phyloP scores from a whole-genome alignment of 208 protist genomes.

The Leishmania lainsoni region DNA sequence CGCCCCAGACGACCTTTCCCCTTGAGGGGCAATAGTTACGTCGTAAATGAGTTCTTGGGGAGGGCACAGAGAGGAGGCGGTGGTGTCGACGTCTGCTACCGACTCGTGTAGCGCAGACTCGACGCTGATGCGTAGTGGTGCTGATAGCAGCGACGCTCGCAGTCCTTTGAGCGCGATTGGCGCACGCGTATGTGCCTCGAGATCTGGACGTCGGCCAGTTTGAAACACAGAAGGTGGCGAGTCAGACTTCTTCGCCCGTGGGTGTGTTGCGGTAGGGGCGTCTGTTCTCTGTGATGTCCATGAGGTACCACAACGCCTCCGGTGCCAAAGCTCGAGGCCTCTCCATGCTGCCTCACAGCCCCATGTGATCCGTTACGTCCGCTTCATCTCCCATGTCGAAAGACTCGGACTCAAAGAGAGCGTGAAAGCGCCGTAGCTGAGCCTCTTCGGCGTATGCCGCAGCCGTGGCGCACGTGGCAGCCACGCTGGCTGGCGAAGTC shows the following conservation, averaged over 20 bases:
- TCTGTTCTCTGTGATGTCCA: slow-evolving; percentile 11
- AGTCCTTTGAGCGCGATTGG: neutral
- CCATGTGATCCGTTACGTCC: neutral
- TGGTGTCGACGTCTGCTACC: neutral
- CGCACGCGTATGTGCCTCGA: neutral
- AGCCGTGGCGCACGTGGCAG: slow-evolving; percentile 8
- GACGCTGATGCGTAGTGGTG: neutral
- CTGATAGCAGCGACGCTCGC: neutral
- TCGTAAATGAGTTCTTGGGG: slow-evolving; percentile 17
- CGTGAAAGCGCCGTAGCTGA: slow-evolving; percentile 13
- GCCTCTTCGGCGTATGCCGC: slow-evolving; percentile 18
- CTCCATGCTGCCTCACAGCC: neutral
- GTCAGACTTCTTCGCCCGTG: neutral
- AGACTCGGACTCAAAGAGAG: slow-evolving; percentile 20
- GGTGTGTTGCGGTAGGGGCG: slow-evolving; percentile 12
- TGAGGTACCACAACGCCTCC: neutral
- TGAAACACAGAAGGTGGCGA: slow-evolving; percentile 24
- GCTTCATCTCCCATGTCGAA: neutral
- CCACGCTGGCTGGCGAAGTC: neutral
- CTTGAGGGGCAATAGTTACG: neutral
- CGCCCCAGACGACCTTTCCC: neutral
- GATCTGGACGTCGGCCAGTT: slow-evolving; percentile 5
- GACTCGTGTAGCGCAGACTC: neutral
- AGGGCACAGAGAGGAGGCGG: neutral
- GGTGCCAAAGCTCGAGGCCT: neutral